These are phyloP conservation scores for Talaromyces nanjingensis DNA, from an alignment of 495 filamentous ascomycete species.

Conservation along the genomic window DNA sequence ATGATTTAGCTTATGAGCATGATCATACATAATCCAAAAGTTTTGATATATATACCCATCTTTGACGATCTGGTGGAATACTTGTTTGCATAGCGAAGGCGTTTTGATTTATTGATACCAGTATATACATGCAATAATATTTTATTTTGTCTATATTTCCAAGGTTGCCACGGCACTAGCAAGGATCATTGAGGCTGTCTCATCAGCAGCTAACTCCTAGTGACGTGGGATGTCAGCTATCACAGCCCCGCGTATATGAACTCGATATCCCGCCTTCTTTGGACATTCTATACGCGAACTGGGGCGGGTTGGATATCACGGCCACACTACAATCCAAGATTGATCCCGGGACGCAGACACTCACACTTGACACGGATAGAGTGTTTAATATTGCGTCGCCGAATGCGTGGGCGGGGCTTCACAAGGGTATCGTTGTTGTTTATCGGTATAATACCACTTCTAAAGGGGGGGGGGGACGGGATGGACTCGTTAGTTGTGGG, in stretches of 20 bases:
- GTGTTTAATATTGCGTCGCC: neutral
- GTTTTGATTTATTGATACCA: neutral
- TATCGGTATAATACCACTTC: neutral
- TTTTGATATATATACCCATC: neutral
- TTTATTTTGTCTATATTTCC: neutral
- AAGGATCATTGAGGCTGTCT: neutral
- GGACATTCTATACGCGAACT: neutral
- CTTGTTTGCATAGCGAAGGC: neutral
- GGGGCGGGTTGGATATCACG: neutral
- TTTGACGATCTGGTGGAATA: neutral
- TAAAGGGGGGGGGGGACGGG: neutral
- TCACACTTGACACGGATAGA: neutral
- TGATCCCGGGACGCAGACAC: neutral
- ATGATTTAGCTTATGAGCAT: neutral
- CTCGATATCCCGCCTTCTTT: neutral
- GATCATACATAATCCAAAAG: neutral
- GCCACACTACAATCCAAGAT: neutral
- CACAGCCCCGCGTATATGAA: neutral
- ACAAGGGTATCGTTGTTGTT: neutral
- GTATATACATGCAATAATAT: neutral
- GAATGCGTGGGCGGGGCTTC: neutral
- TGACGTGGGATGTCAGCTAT: too few species aligned
- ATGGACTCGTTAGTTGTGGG: neutral
- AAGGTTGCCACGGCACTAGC: neutral
- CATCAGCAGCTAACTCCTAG: too few species aligned